These are phyloP conservation scores for Flaveria floridana DNA, from an alignment of 140 eudicot species.

Conservation along the genomic window DNA sequence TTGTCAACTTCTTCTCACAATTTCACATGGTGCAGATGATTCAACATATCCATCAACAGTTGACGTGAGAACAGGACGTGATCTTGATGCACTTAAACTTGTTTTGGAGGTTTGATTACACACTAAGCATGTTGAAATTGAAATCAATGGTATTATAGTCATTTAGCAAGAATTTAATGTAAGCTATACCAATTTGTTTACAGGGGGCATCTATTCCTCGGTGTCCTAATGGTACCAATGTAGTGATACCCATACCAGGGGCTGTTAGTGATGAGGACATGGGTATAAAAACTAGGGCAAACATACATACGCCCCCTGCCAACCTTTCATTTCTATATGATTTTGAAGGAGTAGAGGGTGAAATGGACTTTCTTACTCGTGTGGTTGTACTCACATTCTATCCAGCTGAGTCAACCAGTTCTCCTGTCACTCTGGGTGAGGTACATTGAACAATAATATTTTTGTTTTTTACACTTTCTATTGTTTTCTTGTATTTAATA, in stretches of 20 bases:
- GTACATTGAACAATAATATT: constrained; percentile 45
- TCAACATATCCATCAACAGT: constrained; percentile 84
- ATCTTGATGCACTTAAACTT: constrained; percentile 77
- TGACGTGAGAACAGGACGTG: constrained; percentile 88
- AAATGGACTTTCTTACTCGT: constrained; percentile 89
- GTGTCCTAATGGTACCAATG: constrained; percentile 83
- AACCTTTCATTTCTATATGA: constrained; percentile 60
- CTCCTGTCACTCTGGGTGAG: constrained; percentile 92
- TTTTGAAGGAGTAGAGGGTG: constrained; percentile 77
- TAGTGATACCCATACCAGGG: constrained; percentile 70
- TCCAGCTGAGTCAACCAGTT: constrained; percentile 70
- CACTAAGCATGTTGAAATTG: constrained; percentile 21
- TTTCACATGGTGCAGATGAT: constrained; percentile 95
- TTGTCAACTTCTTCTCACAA: constrained; percentile 85
- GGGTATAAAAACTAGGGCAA: constrained; percentile 67
- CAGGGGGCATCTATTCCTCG: constrained; percentile 89
- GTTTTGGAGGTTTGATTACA: constrained; percentile 75
- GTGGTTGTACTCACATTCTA: constrained; percentile 82
- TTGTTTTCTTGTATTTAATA: constrained; percentile 8
- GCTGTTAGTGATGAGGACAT: constrained; percentile 69
- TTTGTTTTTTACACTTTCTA: constrained; percentile 9
- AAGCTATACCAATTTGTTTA: constrained; percentile 17
- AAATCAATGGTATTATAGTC: constrained; percentile 25
- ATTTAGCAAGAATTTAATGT: constrained; percentile 10
- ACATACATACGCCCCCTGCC: constrained; percentile 43